Conservation (phyloP, 1,284 basidiomycete species). For the Moniliella sp. region DNA sequence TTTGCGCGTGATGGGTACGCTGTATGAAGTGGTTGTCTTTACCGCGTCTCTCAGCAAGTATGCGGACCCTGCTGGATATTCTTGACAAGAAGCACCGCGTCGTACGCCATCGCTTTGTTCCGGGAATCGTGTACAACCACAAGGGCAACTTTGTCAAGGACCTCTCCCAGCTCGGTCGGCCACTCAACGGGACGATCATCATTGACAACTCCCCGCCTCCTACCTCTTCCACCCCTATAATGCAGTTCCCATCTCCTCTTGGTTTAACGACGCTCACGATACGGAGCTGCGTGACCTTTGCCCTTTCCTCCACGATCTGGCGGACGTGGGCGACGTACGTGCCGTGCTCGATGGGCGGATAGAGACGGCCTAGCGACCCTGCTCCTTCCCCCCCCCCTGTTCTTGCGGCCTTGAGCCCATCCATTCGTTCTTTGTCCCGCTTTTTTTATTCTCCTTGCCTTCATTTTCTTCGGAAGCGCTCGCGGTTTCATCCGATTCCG, state of each 20-base stretch:
- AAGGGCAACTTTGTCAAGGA: slow-evolving; percentile 99
- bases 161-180: slow-evolving; percentile 78
- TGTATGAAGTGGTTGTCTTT: slow-evolving; percentile 94
- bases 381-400: neutral
- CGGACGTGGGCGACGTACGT: slow-evolving; percentile 1
- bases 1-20: slow-evolving; percentile 83
- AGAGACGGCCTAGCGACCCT: no score
- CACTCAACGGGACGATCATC: slow-evolving; percentile 80
- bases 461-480: neutral
- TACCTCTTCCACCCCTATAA: slow-evolving; percentile 99
- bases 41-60: slow-evolving; percentile 97
- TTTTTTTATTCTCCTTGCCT: neutral
- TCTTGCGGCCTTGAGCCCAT: no score
- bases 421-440: neutral
- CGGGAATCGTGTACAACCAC: slow-evolving; percentile 96
- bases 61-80: slow-evolving; percentile 92
- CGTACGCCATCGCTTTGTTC: slow-evolving; percentile 82
- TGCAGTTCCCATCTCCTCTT: slow-evolving; percentile 81
- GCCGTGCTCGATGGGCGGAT: slow-evolving; percentile 1
- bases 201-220: slow-evolving; percentile 91
- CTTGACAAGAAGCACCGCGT: slow-evolving; percentile 74
- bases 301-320: slow-evolving; percentile 1
- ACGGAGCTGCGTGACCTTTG: slow-evolving; percentile 1
- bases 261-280: slow-evolving; percentile 2
- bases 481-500: neutral